These are phyloP conservation scores for Citrus glauca DNA, from an alignment of 345 rosid genomes.

Conservation along the genomic window DNA sequence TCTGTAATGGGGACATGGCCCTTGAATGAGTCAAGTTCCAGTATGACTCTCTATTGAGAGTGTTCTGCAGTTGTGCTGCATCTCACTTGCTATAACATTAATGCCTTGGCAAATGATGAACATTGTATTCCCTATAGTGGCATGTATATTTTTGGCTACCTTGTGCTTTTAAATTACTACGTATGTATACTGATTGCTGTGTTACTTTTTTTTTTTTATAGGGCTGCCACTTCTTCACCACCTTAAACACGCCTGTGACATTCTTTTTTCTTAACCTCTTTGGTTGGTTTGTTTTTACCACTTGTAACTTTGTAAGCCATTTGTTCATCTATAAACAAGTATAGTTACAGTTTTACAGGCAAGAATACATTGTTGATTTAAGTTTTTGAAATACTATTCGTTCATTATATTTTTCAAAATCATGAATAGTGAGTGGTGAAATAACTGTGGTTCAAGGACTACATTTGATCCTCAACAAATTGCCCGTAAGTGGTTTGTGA, in stretches of 20 bases:
- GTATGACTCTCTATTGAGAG: background rate
- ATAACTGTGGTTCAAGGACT: background rate
- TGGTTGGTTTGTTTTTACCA: background rate
- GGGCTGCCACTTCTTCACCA: constrained; percentile 17
- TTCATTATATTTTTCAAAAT: background rate
- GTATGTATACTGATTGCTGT: background rate
- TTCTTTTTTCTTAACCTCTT: background rate
- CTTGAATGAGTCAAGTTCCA: background rate
- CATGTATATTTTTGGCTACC: background rate
- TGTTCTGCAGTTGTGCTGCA: background rate
- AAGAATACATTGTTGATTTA: background rate
- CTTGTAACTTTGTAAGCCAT: background rate
- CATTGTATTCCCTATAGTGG: background rate
- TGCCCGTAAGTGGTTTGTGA: background rate
- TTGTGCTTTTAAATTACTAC: background rate
- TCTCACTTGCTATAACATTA: background rate
- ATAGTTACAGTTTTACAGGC: constrained; percentile 2
- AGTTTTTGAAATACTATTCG: background rate
- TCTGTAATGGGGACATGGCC: background rate
- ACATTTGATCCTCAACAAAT: background rate
- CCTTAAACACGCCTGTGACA: constrained; percentile 15
- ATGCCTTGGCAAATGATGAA: background rate
- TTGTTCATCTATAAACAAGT: constrained; percentile 5
- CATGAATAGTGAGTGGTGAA: background rate
- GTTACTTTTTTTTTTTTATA: constrained; percentile 1